Base-by-base conservation (phyloP, 768 basidiomycete genomes). In the Fibroporia radiculosa region DNA sequence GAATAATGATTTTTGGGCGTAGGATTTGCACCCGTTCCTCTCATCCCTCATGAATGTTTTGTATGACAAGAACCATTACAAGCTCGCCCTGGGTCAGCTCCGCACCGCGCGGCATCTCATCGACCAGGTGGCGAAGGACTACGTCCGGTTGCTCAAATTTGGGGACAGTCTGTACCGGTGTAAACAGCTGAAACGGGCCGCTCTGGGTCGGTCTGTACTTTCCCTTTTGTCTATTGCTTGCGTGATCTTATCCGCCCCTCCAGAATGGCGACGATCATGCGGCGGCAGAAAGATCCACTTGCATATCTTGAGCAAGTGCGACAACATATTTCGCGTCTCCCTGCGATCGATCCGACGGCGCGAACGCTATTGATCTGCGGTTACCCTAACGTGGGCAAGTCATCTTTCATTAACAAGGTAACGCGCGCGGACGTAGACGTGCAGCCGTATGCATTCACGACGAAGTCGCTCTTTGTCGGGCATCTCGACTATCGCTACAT, bases 61-160 rank as follows among this genome's bases (percentile, higher is more conserved):
- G 32, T 99, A 99, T 66, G 96, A 99, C 76, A 98, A 98, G 70
- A 97, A 97, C 62, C 95, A 99, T 62, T 97, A 97, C 79, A 98
- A 98, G 69, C 86, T 99, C 42, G 96, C 96, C 3, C 72, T 99
- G 34, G 95, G 96, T 48, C 96, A 99, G 62, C 79, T 99, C 48
- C 84, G 95, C 52, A 99, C 96, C 1, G 89, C 89, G 1, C 76
- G 86, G 29, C 96, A 99, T 77, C 72, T 99, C 40, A 96, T 98
- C 56, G 93, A 96, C 66, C 90, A 93, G 28, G 87, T 99, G 47
- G 90, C 86, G 35, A 98, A 97, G 62, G 96, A 99, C 64, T 98
- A 98, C 66, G 84, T 89, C 51, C 84, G 95, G 46, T 71, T 99
- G 44, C 78, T 99, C 59, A 98, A 99, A 63, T 99, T 99, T 57